phyloP scores from a whole-genome alignment of 805 yeast species.

The Wickerhamomyces bovis region DNA sequence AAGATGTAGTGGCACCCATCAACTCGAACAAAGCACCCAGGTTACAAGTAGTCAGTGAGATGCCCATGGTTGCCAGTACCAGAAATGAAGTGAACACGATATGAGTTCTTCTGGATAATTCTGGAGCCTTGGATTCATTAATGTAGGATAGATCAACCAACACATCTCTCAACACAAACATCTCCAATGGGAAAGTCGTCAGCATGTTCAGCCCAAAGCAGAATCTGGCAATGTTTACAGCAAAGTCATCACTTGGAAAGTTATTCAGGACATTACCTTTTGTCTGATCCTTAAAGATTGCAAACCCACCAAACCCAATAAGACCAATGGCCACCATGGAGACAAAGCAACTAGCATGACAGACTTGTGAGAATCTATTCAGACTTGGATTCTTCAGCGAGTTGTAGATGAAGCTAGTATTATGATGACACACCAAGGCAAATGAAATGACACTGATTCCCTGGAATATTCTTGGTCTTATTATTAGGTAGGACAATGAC shows the following conservation, averaged over 20 bases:
- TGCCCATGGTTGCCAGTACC: slow-evolving; percentile 64
- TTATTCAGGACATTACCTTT: slow-evolving; percentile 87
- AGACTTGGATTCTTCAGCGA: slow-evolving; percentile 74
- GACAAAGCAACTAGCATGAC: slow-evolving; percentile 78
- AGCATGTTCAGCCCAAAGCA: slow-evolving; percentile 91
- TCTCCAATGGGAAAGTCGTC: slow-evolving; percentile 85
- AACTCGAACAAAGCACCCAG: slow-evolving; percentile 84
- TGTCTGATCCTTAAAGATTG: slow-evolving; percentile 69
- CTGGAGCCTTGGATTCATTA: slow-evolving; percentile 31
- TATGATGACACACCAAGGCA: slow-evolving; percentile 94
- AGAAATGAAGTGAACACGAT: slow-evolving; percentile 57
- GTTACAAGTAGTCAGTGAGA: slow-evolving; percentile 77
- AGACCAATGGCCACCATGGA: slow-evolving; percentile 73
- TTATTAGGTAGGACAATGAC: slow-evolving; percentile 37
- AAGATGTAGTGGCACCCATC: slow-evolving; percentile 91
- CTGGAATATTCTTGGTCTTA: slow-evolving; percentile 68
- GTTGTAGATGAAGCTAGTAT: slow-evolving; percentile 83
- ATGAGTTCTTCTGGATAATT: slow-evolving; percentile 46
- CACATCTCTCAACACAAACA: slow-evolving; percentile 87
- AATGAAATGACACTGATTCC: slow-evolving; percentile 92
- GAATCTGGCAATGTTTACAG: slow-evolving; percentile 81
- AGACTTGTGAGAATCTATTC: slow-evolving; percentile 65
- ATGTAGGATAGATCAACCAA: slow-evolving; percentile 53
- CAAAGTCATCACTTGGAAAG: slow-evolving; percentile 66
- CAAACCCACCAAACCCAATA: slow-evolving; percentile 75